Percentiles rank a stretch among this genome's conserved stretches.
phyloP scores from a whole-genome alignment of 495 filamentous ascomycete genomes.

The Daldinia grandis region DNA sequence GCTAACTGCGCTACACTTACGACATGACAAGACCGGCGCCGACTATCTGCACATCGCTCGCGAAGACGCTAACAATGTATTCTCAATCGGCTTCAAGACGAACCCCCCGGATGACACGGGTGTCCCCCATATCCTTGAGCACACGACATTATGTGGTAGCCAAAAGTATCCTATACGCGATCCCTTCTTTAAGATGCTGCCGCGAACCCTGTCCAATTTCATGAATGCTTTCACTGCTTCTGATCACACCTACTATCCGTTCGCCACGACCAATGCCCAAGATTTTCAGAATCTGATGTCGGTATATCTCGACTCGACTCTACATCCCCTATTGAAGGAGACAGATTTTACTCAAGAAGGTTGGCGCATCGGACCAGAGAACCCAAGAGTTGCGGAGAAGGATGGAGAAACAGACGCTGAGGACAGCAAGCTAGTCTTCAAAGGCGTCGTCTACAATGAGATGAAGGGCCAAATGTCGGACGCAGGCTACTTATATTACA shows the following conservation, averaged over 20 bases:
- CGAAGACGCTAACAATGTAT: constrained; percentile 98
- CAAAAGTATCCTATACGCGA: constrained; percentile 97
- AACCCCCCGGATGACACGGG: constrained; percentile 97
- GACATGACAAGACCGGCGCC: constrained; percentile 92
- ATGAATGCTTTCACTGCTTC: constrained; percentile 98
- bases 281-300: constrained; percentile 96
- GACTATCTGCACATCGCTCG: constrained; percentile 94
- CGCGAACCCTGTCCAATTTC: constrained; percentile 94
- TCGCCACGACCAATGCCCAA: constrained; percentile 95
- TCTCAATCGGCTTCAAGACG: constrained; percentile 98
- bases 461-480: constrained; percentile 99
- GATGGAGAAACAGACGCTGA: constrained; percentile 50
- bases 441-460: constrained; percentile 98
- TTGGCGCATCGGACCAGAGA: constrained; percentile 93
- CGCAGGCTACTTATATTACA: constrained; percentile 94
- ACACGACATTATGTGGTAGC: constrained; percentile 96
- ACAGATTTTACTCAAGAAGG: constrained; percentile 97
- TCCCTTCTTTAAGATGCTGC: constrained; percentile 99
- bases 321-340: constrained; percentile 85
- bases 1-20: constrained; percentile 85
- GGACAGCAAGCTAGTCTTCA: constrained; percentile 81
- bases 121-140: constrained; percentile 96
- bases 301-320: constrained; percentile 94
- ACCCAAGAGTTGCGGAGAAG: constrained; percentile 65
- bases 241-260: constrained; percentile 98